Conservation (phyloP, 305 asterid genomes). For the Fraxinus greggii region DNA sequence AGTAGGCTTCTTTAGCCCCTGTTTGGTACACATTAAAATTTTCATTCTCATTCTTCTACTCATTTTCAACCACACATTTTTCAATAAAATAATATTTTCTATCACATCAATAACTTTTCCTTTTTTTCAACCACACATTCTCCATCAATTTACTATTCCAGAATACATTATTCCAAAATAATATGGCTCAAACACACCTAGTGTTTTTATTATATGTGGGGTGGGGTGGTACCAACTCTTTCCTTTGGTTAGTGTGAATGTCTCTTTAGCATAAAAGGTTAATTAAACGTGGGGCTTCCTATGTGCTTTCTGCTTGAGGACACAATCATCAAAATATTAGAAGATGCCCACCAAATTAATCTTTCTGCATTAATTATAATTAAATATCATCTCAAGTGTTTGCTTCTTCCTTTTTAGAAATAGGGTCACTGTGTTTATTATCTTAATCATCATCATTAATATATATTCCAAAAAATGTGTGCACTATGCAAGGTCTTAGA, state of each 20-base stretch:
- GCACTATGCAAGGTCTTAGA: background rate
- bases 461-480: background rate
- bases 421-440: background rate
- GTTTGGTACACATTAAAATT: no score
- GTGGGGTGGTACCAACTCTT: constrained; percentile 36
- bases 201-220: constrained; percentile 22
- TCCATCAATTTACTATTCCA: no score
- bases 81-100: no score
- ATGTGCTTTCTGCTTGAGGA: constrained; percentile 46
- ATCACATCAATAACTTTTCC: no score
- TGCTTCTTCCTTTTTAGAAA: constrained; percentile 3
- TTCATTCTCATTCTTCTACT: no score
- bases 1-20: no score
- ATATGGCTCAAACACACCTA: no score
- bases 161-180: no score
- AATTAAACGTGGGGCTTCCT: constrained; percentile 32
- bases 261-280: constrained; percentile 51
- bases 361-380: constrained; percentile 26
- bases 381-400: constrained; percentile 20
- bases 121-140: no score
- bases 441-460: background rate
- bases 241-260: constrained; percentile 42
- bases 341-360: constrained; percentile 62
- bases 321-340: constrained; percentile 30
- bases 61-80: no score